Evolutionary conservation across 1,139 yeast species (phyloP), one percentile per base, ranked within the genome.

Genomic region (Taphrina wiesneri): DNA sequence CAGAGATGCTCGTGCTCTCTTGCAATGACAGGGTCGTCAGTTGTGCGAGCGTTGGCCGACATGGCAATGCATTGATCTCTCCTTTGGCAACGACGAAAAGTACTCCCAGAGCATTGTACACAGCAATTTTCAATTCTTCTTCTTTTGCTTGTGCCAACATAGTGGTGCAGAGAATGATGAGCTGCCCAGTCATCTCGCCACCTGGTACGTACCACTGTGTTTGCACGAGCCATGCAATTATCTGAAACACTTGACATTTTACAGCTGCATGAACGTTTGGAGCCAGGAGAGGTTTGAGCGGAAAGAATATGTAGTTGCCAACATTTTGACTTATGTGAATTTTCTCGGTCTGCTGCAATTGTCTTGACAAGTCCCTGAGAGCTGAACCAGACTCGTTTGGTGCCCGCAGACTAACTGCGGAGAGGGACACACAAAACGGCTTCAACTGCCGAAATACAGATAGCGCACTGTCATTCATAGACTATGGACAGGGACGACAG

Each of bases 11-110:
- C 9, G 57, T 5, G 5, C 23, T 11, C 19, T 60, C 64, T n/a
- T 36, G 15, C 15, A 60, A 43, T 17, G 47, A 30, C 23, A 30
- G 4, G 9, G 57, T 60, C 3, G 43, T 19, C 7, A 51, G 34
- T n/a, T 60, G 57, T 7, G 64, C 64, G 13, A 60, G 41, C 6
- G 57, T 60, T 7, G 64, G 64, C n/a, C 64, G 56, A n/a, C 19
- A 30, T 26, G 39, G 19, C 49, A 60, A 30, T 3, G 25, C 32
- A 21, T 51, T 39, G 41, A 51, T 26, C 2, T 19, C 34, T 5
- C 7, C 41, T 11, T 47, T 32, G 2, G 64, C 64, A 19, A 28
- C 57, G 11, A 26, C 36, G 43, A 51, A 60, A 17, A 60, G 52
- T 21, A 17, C 57, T n/a, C 11, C 4, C 0, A 39, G 28, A 2